Base-by-base conservation (phyloP, 2,329 filamentous ascomycete genomes). In the Arthrobotrys conoides region DNA sequence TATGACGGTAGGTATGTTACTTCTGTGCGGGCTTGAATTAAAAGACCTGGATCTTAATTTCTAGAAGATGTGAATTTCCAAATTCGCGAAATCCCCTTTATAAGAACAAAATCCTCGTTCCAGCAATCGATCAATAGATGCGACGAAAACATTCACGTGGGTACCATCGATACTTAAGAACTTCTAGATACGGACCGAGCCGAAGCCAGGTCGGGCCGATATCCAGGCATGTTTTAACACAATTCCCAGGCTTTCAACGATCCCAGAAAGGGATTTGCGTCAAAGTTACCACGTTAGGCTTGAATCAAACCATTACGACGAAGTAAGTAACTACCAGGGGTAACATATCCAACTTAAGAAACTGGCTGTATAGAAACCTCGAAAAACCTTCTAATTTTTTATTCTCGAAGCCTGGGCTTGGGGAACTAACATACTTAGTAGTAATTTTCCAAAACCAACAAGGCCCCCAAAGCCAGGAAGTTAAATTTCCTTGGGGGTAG, bases 181-280 rank as follows among this genome's bases (percentile, higher is more conserved):
- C 44, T 46, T 46, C 44, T 46, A 20, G n/a, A 46, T 46, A 46
- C n/a, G 44, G 44, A 46, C 44, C 44, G n/a, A 46, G 44, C 44
- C 44, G 44, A 20, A 46, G 9, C 44, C 18, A 24, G 20, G 2
- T 16, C 48, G 48, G 10, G 20, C 48, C 48, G 48, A 51, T 24
- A 51, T 20, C n/a, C 44, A 18, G 20, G n/a, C 5, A 46, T 12
- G n/a, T 18, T 46, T 51, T 24, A 22, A 22, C 12, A 46, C 22
- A 8, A 20, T 48, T 22, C 46, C 46, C 2, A 48, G 9, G n/a
- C 8, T 12, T 22, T 48, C 48, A 24, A 51, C 12, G 4, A 24
- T 51, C 18, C 48, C n/a, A 38, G 27, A n/a, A 36, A 18, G 16
- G 14, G 48, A 51, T 51, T 22, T 51, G 48, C 20, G 5, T 24